Evolutionary conservation across 768 basidiomycete genomes (phyloP).

Genomic region (Suillus luteus): DNA sequence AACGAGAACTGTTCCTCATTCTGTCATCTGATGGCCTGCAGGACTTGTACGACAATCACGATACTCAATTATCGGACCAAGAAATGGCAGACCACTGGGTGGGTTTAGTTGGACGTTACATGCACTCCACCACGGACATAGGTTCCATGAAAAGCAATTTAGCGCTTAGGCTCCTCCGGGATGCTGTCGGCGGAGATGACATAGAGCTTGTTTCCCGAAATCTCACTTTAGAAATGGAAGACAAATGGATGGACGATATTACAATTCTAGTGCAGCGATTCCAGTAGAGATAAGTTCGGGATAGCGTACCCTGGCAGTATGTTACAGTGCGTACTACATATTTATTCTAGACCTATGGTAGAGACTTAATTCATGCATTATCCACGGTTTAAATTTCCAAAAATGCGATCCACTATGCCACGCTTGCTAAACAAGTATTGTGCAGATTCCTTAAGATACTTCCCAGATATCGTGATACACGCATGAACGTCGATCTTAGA

Average conservation of each 20-base stretch:
- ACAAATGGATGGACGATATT: constrained; percentile 52
- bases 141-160: constrained; percentile 30
- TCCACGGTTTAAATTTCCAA: neutral
- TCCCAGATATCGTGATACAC: neutral
- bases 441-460: constrained; percentile 2
- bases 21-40: constrained; percentile 50
- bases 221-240: constrained; percentile 51
- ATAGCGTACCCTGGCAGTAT: constrained; percentile 4
- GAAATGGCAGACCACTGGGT: constrained; percentile 40
- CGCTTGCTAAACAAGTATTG: neutral
- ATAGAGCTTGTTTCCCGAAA: constrained; percentile 41
- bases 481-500: constrained; percentile 1
- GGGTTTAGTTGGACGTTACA: constrained; percentile 29
- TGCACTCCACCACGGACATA: constrained; percentile 24
- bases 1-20: constrained; percentile 37
- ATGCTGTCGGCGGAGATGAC: constrained; percentile 46
- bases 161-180: constrained; percentile 43
- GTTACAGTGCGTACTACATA: constrained; percentile 7
- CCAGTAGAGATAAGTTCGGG: constrained; percentile 11
- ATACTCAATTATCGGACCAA: constrained; percentile 23
- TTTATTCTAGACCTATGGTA: constrained; percentile 18
- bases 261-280: constrained; percentile 47
- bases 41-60: constrained; percentile 40
- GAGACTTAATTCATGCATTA: constrained; percentile 3
- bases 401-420: constrained; percentile 2